phyloP scores from a whole-genome alignment of 345 rosid species.

The Linum usitatissimum region DNA sequence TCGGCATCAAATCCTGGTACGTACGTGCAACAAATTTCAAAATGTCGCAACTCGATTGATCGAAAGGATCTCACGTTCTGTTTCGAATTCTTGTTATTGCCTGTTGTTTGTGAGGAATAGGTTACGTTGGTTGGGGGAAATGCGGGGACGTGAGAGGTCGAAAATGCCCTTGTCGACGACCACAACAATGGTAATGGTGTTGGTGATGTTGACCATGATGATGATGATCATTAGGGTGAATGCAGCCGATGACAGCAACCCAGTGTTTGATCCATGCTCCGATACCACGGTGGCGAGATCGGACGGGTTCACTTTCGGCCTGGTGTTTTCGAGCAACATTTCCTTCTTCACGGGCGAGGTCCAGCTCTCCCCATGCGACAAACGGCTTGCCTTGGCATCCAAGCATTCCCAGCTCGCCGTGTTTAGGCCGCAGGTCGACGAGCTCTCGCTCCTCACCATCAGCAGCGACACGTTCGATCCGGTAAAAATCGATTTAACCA shows the following conservation, averaged over 20 bases:
- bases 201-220: slow-evolving; percentile 7
- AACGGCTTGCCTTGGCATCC: slow-evolving; percentile 46
- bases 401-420: slow-evolving; percentile 49
- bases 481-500: slow-evolving; percentile 23
- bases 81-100: neutral
- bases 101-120: neutral
- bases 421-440: slow-evolving; percentile 71
- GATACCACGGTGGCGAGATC: slow-evolving; percentile 51
- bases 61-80: too few relatives aligned
- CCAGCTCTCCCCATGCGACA: slow-evolving; percentile 86
- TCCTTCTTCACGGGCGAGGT: slow-evolving; percentile 46
- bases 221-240: slow-evolving; percentile 18
- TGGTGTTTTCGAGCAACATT: slow-evolving; percentile 54
- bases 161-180: neutral
- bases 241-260: slow-evolving; percentile 41
- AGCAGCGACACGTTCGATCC: slow-evolving; percentile 33
- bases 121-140: neutral
- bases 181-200: neutral
- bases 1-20: too few relatives aligned
- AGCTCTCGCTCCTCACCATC: slow-evolving; percentile 79
- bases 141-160: neutral
- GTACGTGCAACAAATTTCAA: too few relatives aligned
- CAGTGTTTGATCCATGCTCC: slow-evolving; percentile 50
- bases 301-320: slow-evolving; percentile 71
- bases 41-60: too few relatives aligned